phyloP scores from a whole-genome alignment of 1,139 yeast genomes.

The Protomyces inouyei region DNA sequence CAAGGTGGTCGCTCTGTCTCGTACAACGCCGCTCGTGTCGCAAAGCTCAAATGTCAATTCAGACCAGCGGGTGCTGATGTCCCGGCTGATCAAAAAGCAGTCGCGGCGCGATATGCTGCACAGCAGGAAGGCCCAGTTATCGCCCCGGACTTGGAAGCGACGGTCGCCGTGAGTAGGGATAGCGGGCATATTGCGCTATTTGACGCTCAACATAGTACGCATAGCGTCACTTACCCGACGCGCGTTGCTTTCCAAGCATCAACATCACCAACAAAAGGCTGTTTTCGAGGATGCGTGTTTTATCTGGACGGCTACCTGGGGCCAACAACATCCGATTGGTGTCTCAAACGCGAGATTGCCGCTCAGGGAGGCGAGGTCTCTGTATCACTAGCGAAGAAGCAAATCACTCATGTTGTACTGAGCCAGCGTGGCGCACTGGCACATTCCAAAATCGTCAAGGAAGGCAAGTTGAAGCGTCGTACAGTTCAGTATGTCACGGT shows the following conservation, averaged over 20 bases:
- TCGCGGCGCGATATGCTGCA: background rate
- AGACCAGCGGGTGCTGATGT: conserved; percentile 1
- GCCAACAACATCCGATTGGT: conserved; percentile 10
- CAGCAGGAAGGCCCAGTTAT: background rate
- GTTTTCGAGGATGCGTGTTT: conserved; percentile 20
- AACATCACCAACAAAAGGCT: background rate
- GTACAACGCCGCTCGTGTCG: conserved; percentile 19
- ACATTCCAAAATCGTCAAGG: conserved; percentile 10
- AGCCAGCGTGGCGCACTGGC: conserved; percentile 12
- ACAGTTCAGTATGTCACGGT: conserved; percentile 19
- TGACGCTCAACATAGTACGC: background rate
- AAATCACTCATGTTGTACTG: conserved; percentile 20
- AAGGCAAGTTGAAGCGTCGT: conserved; percentile 10
- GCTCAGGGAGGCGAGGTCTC: conserved; percentile 13
- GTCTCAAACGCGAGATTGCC: conserved; percentile 7
- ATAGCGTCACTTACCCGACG: background rate
- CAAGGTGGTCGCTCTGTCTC: conserved; percentile 16
- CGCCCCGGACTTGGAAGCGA: background rate
- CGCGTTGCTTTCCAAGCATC: background rate
- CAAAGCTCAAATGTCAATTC: conserved; percentile 14
- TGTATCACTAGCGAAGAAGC: conserved; percentile 7
- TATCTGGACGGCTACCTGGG: conserved; percentile 25
- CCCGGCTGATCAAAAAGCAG: background rate
- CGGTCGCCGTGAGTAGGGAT: background rate
- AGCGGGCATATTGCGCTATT: conserved; percentile 11